Evolutionary conservation across 345 rosid genomes (phyloP).

Genomic region (Streptanthus diversifolius): DNA sequence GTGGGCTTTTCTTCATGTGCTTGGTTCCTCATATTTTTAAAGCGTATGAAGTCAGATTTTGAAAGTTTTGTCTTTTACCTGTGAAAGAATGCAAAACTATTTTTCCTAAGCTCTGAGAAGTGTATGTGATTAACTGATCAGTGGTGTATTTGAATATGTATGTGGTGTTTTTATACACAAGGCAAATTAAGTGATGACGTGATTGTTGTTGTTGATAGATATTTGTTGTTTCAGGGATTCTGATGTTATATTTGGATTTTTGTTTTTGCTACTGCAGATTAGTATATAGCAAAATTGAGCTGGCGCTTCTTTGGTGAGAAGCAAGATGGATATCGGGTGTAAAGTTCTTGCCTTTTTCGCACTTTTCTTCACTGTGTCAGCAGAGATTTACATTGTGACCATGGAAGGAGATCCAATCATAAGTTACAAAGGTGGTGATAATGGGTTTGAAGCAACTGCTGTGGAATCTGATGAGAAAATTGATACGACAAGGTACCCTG

Average conservation of each 20-base stretch:
- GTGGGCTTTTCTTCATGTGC: conserved; percentile 3
- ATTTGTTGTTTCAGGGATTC: conserved; percentile 5
- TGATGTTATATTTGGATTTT: neutral
- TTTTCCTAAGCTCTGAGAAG: neutral
- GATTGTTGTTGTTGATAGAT: neutral
- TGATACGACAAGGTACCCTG: conserved; percentile 58
- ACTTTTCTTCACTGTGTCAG: conserved; percentile 41
- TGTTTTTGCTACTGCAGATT: conserved; percentile 25
- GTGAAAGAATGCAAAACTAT: neutral
- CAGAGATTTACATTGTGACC: conserved; percentile 81
- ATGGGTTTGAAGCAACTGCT: conserved; percentile 90
- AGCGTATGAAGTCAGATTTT: neutral
- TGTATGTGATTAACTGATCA: neutral
- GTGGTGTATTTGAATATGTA: neutral
- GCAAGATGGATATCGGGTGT: conserved; percentile 23
- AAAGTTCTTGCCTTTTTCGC: conserved; percentile 37
- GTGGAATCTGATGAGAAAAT: conserved; percentile 82
- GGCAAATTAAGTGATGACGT: neutral
- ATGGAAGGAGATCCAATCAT: conserved; percentile 90
- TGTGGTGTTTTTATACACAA: conserved; percentile 2
- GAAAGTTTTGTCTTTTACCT: neutral
- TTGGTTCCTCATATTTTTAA: neutral
- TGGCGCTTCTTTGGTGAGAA: conserved; percentile 30
- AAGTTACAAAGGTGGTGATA: conserved; percentile 79
- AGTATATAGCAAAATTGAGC: conserved; percentile 11